Evolutionary conservation across 176 grass and related monocot species (phyloP).

Genomic region (Carex parvula): DNA sequence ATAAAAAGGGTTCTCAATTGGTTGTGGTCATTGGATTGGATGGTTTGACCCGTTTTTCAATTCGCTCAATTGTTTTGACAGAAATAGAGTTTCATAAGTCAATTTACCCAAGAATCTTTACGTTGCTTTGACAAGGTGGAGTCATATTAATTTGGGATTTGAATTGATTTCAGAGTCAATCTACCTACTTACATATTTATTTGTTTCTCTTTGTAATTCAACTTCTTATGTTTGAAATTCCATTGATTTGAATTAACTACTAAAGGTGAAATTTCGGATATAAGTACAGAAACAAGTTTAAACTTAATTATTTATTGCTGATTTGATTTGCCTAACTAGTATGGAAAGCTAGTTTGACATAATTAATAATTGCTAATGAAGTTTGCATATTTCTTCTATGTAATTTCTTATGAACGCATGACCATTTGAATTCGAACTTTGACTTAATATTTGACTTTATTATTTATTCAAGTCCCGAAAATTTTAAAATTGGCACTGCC

Average conservation of each 20-base stretch:
- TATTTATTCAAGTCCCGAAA: background rate
- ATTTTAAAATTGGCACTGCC: too few relatives aligned
- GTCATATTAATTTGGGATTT: background rate
- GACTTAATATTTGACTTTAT: background rate
- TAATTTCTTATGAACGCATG: background rate
- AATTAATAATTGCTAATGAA: background rate
- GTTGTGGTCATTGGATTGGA: background rate
- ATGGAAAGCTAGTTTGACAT: background rate
- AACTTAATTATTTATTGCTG: background rate
- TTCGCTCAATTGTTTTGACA: background rate
- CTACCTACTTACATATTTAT: background rate
- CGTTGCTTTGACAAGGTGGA: too few relatives aligned
- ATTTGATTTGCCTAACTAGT: background rate
- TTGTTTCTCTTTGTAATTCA: too few relatives aligned
- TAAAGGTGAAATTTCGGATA: background rate
- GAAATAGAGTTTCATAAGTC: background rate
- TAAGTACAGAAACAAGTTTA: background rate
- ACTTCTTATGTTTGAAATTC: background rate
- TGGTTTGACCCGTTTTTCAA: slow-evolving; percentile 8
- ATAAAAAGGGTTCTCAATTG: too few relatives aligned
- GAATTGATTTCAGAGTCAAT: background rate
- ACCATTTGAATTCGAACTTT: background rate
- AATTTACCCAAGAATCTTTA: background rate
- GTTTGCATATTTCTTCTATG: background rate
- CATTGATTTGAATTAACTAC: background rate